Conservation (phyloP, 2,329 filamentous ascomycete genomes). For the Ramichloridium luteum region DNA sequence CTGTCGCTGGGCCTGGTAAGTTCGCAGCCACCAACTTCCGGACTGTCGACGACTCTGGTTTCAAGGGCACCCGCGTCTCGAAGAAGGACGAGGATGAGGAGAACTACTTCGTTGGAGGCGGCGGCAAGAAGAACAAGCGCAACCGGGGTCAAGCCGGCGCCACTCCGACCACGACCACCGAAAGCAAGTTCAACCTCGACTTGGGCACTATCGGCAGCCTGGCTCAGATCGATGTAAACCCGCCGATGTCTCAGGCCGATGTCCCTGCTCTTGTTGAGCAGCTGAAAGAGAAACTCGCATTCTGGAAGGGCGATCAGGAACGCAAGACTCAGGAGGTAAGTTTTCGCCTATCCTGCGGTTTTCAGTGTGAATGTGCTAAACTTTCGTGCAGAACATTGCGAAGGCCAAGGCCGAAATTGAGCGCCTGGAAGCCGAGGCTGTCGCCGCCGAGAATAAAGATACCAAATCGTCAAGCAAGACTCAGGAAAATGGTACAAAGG, state of each 20-base stretch:
- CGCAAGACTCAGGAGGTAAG: constrained; percentile 81
- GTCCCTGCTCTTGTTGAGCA: constrained; percentile 72
- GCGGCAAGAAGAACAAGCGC: constrained; percentile 79
- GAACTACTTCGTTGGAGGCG: constrained; percentile 62
- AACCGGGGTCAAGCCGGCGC: constrained; percentile 49
- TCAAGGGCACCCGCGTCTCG: constrained; percentile 74
- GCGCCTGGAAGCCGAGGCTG: constrained; percentile 61
- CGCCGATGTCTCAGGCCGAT: constrained; percentile 75
- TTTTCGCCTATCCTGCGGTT: constrained; percentile 13
- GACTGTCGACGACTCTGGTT: constrained; percentile 68
- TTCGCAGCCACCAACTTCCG: constrained; percentile 69
- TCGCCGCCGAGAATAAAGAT: constrained; percentile 34
- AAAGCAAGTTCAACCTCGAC: constrained; percentile 67
- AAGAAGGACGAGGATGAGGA: constrained; percentile 76
- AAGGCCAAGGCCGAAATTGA: constrained; percentile 96
- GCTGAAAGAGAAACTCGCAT: constrained; percentile 77
- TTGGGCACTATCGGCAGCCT: constrained; percentile 89
- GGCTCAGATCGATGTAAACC: constrained; percentile 68
- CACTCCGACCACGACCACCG: constrained; percentile 31
- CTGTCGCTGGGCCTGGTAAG: constrained; percentile 49
- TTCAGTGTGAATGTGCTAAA: constrained; percentile 24
- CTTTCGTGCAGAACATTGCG: constrained; percentile 63
- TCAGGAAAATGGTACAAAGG: constrained; percentile 43
- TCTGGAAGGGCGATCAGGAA: constrained; percentile 86
- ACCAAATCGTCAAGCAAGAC: constrained; percentile 24